phyloP scores from a whole-genome alignment of 169 alveolate genomes.

The Plasmodium berghei region DNA sequence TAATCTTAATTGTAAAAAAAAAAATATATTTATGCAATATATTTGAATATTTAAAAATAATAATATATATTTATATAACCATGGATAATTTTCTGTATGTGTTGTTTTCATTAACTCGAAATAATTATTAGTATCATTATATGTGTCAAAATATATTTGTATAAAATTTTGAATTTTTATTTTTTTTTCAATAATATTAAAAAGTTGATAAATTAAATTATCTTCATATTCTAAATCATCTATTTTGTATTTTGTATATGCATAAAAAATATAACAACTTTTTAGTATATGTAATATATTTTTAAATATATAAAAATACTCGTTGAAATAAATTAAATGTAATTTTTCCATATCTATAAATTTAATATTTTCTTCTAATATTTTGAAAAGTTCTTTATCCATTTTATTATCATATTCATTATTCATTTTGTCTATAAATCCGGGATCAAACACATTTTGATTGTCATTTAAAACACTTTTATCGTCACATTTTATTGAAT shows the following conservation, averaged over 20 bases:
- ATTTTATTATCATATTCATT: not conserved
- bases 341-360: constrained; percentile 18
- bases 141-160: constrained; percentile 61
- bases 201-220: constrained; percentile 13
- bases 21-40: constrained; percentile 57
- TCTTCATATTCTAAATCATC: constrained; percentile 65
- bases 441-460: no score
- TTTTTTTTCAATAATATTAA: constrained; percentile 22
- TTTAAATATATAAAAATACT: constrained; percentile 57
- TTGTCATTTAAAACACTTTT: no score
- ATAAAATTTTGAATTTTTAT: constrained; percentile 25
- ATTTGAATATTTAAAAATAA: constrained; percentile 60
- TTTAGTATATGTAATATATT: constrained; percentile 33
- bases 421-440: not conserved
- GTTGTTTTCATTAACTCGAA: constrained; percentile 20
- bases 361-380: constrained; percentile 1
- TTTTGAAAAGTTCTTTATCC: not conserved
- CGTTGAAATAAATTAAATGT: constrained; percentile 49
- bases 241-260: constrained; percentile 28
- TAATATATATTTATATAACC: constrained; percentile 55
- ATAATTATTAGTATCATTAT: constrained; percentile 54
- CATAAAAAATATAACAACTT: constrained; percentile 30
- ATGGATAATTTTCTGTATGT: constrained; percentile 18
- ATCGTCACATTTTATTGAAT: no score
- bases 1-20: constrained; percentile 45